Percentiles rank a stretch among this genome's conserved stretches.
Conservation (phyloP, 345 rosid species). For the Citrus cavaleriei region DNA sequence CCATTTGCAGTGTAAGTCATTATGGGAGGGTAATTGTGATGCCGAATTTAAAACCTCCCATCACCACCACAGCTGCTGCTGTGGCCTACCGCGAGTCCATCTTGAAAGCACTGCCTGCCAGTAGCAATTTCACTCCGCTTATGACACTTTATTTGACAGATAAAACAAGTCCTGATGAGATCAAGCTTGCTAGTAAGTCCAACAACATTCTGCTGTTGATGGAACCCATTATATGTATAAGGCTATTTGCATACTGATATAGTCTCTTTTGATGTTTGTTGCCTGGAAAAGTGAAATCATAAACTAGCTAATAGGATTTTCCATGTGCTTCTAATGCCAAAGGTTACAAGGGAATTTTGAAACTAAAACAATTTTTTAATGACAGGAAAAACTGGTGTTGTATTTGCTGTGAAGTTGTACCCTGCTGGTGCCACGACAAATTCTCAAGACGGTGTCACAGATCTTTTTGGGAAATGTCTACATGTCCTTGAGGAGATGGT, state of each 20-base stretch:
- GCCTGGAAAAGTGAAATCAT: neutral
- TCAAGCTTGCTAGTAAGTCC: slow-evolving; percentile 79
- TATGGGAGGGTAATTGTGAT: slow-evolving; percentile 87
- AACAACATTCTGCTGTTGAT: neutral
- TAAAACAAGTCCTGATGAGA: slow-evolving; percentile 74
- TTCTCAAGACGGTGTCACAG: slow-evolving; percentile 94
- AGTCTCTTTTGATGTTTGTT: neutral
- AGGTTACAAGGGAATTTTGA: neutral
- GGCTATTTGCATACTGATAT: neutral
- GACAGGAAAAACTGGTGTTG: slow-evolving; percentile 75
- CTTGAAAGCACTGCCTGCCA: slow-evolving; percentile 54
- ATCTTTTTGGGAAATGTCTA: slow-evolving; percentile 84
- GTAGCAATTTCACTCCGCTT: slow-evolving; percentile 68
- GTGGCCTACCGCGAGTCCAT: slow-evolving; percentile 59
- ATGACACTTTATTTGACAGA: slow-evolving; percentile 97
- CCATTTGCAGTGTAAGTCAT: slow-evolving; percentile 47
- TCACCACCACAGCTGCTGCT: slow-evolving; percentile 74
- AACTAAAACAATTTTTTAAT: neutral
- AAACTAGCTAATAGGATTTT: neutral
- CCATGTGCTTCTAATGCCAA: neutral
- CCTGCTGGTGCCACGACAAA: slow-evolving; percentile 98
- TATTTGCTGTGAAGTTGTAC: slow-evolving; percentile 89
- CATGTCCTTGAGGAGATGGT: slow-evolving; percentile 90
- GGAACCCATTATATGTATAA: neutral
- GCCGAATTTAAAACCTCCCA: slow-evolving; percentile 94